Percentiles rank a stretch among this genome's conserved stretches.
These are phyloP conservation scores for Dendrostoma leiphaemia DNA, from an alignment of 2,329 filamentous ascomycete genomes.

Conservation along the genomic window DNA sequence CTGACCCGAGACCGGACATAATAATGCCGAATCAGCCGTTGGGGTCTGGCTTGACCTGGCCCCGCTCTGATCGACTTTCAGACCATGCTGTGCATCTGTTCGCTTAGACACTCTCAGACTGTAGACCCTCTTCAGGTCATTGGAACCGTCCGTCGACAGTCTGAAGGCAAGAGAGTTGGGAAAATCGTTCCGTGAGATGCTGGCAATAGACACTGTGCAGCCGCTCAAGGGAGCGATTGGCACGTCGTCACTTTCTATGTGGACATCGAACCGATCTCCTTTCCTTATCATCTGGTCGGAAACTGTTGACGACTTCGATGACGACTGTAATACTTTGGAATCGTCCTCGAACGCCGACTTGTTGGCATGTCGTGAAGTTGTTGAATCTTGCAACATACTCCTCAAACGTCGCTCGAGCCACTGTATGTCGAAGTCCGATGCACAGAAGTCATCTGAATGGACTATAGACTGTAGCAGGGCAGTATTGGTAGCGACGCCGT, in stretches of 20 bases:
- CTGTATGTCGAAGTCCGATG: constrained; percentile 26
- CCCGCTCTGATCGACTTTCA: background rate
- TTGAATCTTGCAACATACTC: background rate
- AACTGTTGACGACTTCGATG: background rate
- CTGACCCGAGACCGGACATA: constrained; percentile 46
- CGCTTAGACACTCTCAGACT: background rate
- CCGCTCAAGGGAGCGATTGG: background rate
- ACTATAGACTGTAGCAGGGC: constrained; percentile 53
- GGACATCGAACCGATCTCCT: constrained; percentile 4
- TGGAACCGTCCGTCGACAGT: constrained; percentile 46
- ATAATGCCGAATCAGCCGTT: background rate
- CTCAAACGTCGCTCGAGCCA: constrained; percentile 1
- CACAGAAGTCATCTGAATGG: constrained; percentile 45
- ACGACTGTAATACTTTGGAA: background rate
- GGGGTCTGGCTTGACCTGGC: background rate
- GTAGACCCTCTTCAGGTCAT: background rate
- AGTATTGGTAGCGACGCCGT: constrained; percentile 58
- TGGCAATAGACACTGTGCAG: constrained; percentile 8
- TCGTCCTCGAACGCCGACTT: background rate
- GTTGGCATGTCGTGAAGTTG: background rate
- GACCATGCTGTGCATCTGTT: background rate
- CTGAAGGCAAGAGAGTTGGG: constrained; percentile 48
- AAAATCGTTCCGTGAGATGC: constrained; percentile 58
- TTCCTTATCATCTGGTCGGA: constrained; percentile 5
- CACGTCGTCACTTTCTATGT: background rate